These are phyloP conservation scores for Anthoceros angustus DNA, from an alignment of 225 moss, liverwort and hornwort genomes.

Conservation along the genomic window DNA sequence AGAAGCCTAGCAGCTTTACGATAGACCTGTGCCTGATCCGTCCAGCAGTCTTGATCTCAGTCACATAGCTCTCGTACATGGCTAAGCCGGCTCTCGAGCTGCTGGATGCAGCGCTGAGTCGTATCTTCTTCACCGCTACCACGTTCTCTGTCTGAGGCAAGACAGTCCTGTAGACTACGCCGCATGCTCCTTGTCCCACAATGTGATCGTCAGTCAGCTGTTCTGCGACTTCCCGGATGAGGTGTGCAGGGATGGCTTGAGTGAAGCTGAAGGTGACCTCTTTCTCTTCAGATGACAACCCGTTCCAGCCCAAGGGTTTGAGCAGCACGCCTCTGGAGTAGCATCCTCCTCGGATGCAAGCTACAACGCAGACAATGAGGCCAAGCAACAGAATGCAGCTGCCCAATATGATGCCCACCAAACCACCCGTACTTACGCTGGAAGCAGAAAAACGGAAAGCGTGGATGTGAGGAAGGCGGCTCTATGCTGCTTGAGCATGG, in stretches of 20 bases:
- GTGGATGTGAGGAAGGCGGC: neutral
- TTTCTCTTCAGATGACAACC: neutral
- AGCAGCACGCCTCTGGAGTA: neutral
- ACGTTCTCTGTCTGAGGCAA: neutral
- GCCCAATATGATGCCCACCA: neutral
- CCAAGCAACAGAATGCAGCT: neutral
- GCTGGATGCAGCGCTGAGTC: neutral
- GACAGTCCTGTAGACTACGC: neutral
- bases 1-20: neutral
- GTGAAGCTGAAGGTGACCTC: neutral
- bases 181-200: neutral
- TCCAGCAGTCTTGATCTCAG: neutral
- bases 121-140: constrained; percentile 2
- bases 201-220: neutral
- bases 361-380: neutral
- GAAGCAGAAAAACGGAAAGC: neutral
- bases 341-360: neutral
- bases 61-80: neutral
- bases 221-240: neutral
- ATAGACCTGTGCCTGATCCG: neutral
- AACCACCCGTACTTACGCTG: neutral
- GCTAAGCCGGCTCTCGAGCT: neutral
- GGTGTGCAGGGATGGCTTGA: neutral
- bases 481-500: neutral
- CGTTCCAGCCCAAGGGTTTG: neutral